Base-by-base conservation (phyloP, 371 early-diverging fungal species). In the Mortierella sp. region DNA sequence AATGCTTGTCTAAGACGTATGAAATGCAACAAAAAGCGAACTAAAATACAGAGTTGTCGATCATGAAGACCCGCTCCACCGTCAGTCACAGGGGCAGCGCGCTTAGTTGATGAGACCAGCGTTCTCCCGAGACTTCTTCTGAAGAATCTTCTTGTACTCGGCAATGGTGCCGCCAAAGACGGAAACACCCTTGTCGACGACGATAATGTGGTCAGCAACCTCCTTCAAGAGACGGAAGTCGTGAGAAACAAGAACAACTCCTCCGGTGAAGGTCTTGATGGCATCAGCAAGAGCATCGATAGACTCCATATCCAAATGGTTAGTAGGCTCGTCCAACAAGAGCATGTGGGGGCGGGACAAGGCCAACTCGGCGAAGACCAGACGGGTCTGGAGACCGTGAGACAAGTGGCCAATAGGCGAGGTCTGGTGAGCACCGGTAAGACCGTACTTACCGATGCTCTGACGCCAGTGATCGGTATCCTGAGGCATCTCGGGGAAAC, bases 171-270 rank as follows among this genome's bases (percentile, higher is more conserved):
- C 95, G 21, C 90, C 85, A 87, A 92, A 96, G 58, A 97, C 91
- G 89, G 93, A 96, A 57, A 97, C 95, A 86, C 96, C 96, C 87
- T 94, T 89, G 78, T 96, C 97, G 50, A 96, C 94, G 82, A 98
- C 94, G 96, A 97, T 99, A 79, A 99, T 98, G 87, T 98, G 96
- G 84, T 97, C 89, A 48, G 99, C 99, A 54, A 98, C 97, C 91
- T 98, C 98, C 73, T 94, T 94, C 81, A 99, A 96, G 78, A 99
- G 94, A 79, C 98, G 94, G 94, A 99, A 98, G 93, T 99, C 99
- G 97, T 99, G 99, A 85, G 97, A 97, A 38, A 99, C 99, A 76
- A 99, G 93, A 31, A 99, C 99, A 65, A 99, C 97, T 87, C 98
- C 99, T 72, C 99, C 99, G 74, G 94, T 91, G 91, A 96, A 99